Evolutionary conservation across 805 yeast genomes (phyloP).

Genomic region (Candida lessepsii): DNA sequence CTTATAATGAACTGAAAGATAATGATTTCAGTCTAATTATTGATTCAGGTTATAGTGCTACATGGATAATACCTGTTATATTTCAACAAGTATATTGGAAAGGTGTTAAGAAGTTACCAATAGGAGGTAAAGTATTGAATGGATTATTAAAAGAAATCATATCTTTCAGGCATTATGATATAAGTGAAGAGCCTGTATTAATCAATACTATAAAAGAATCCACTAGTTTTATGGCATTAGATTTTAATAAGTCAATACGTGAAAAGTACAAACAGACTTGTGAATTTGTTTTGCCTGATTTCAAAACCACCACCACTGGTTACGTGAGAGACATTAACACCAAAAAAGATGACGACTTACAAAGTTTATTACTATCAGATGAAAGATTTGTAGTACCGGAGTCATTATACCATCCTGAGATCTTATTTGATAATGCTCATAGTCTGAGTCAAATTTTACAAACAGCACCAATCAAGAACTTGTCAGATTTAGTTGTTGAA

Average conservation of each 20-base stretch:
- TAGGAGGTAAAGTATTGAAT: conserved; percentile 84
- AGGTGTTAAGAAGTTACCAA: conserved; percentile 73
- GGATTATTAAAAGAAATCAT: conserved; percentile 82
- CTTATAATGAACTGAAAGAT: conserved; percentile 11
- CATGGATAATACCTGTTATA: conserved; percentile 83
- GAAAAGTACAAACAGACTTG: conserved; percentile 38
- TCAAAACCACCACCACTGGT: conserved; percentile 76
- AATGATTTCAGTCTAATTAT: conserved; percentile 74
- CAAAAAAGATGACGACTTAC: conserved; percentile 46
- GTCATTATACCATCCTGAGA: conserved; percentile 79
- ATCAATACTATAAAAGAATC: conserved; percentile 84
- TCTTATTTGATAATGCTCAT: conserved; percentile 41
- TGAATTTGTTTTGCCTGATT: conserved; percentile 85
- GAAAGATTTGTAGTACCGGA: conserved; percentile 91
- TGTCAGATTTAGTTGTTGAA: conserved; percentile 77
- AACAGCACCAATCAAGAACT: conserved; percentile 56
- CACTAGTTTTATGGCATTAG: conserved; percentile 64
- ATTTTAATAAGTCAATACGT: conserved; percentile 51
- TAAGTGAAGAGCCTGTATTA: conserved; percentile 83
- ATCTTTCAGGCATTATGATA: conserved; percentile 89
- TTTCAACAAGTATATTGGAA: conserved; percentile 74
- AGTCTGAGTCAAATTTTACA: conserved; percentile 31
- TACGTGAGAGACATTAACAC: conserved; percentile 41
- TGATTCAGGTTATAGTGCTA: conserved; percentile 85
- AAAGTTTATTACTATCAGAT: conserved; percentile 67